A percentile compares a stretch with the other conserved stretches of the same genome.
These are phyloP conservation scores for Plantago coronopus DNA, from an alignment of 305 asterid genomes.

Conservation along the genomic window DNA sequence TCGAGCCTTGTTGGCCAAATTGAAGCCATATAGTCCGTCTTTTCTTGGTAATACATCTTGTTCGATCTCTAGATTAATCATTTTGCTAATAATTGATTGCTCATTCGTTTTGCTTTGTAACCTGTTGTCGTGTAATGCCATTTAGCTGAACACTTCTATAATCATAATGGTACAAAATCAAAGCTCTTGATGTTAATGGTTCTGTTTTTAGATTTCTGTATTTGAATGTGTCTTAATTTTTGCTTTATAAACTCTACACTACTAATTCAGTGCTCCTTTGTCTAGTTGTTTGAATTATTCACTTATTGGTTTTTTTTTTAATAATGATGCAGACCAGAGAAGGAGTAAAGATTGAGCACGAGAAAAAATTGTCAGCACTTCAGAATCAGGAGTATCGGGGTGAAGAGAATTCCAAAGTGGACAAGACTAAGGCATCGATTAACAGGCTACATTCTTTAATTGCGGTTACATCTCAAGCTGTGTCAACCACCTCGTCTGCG, in stretches of 20 bases:
- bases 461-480: slow-evolving; percentile 90
- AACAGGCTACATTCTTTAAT: slow-evolving; percentile 84
- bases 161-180: no score
- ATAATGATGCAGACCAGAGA: slow-evolving; percentile 66
- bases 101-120: not conserved
- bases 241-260: not conserved
- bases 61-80: not conserved
- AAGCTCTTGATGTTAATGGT: not conserved
- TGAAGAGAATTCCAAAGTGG: slow-evolving; percentile 71
- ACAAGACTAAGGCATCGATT: slow-evolving; percentile 88
- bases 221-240: not conserved
- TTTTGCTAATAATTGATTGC: no score
- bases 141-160: not conserved
- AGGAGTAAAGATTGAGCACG: slow-evolving; percentile 90
- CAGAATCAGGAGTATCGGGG: slow-evolving; percentile 84
- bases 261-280: not conserved
- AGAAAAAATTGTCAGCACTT: slow-evolving; percentile 73
- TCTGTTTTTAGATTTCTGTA: not conserved
- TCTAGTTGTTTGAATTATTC: slow-evolving; percentile 11
- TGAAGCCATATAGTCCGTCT: no score
- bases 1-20: no score
- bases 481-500: slow-evolving; percentile 84
- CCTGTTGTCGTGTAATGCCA: not conserved
- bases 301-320: slow-evolving; percentile 16
- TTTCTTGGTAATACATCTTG: not conserved